A percentile compares a stretch with the other conserved stretches of the same genome.
These are phyloP conservation scores for Plasmodium gonderi DNA, from an alignment of 169 alveolate species.

Conservation along the genomic window DNA sequence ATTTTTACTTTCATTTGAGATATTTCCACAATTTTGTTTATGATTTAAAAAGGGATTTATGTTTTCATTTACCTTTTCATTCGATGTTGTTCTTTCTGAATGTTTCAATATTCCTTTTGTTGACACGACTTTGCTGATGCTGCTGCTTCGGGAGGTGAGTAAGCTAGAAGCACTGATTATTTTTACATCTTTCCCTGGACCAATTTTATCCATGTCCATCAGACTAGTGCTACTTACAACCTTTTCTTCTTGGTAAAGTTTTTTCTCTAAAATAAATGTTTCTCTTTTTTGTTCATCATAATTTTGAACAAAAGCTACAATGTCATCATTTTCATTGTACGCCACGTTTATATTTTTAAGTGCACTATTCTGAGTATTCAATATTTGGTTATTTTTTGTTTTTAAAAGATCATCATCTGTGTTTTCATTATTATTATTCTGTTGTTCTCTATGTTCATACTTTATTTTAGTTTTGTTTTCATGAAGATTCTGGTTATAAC, in stretches of 20 bases:
- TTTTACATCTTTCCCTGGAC: background rate
- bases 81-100: constrained; percentile 8
- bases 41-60: background rate
- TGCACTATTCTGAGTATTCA: background rate
- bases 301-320: background rate
- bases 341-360: background rate
- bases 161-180: background rate
- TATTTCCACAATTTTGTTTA: constrained; percentile 14
- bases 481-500: background rate
- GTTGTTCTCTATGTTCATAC: too few relatives aligned
- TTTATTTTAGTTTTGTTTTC: background rate
- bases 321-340: background rate
- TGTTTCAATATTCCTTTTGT: constrained; percentile 36
- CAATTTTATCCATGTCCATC: background rate
- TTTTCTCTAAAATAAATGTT: background rate
- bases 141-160: constrained; percentile 21
- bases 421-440: too few relatives aligned
- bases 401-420: too few relatives aligned
- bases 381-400: too few relatives aligned
- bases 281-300: background rate
- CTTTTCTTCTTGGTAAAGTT: background rate
- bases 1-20: constrained; percentile 7
- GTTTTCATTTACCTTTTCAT: constrained; percentile 20
- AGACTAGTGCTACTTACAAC: background rate
- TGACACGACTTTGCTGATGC: constrained; percentile 7